Evolutionary conservation across 345 rosid species (phyloP), one percentile per base, ranked within the genome.

Genomic region (Salix udensis): DNA sequence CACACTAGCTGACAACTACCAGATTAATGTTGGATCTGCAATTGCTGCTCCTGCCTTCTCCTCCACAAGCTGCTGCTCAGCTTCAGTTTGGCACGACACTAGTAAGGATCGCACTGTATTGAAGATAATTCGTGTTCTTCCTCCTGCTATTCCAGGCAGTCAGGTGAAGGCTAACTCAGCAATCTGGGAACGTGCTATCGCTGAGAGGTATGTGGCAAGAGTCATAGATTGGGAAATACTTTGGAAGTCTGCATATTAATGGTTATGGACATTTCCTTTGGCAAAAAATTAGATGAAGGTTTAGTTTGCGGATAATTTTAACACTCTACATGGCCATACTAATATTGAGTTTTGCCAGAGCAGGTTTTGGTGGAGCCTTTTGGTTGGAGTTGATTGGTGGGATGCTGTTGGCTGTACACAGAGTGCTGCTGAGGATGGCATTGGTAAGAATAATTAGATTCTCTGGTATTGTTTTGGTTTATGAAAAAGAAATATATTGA

Each of bases 351-450:
- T 71, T 60, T 83, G 69, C 70, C 13, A 13, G 73, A 81, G 84
- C 84, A 96, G 99, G 91, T 96, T 96, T 87, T 96, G 99, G 99
- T 96, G 99, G 99, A 92, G 98, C 84, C 99, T 96, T 85, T 87
- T 96, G 92, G 98, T 96, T 70, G 98, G 98, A 69, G 99, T 96
- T 84, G 99, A 94, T 87, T 96, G 99, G 99, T 96, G 99, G 99
- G 99, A 96, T 80, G 99, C 97, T 75, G 90, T 96, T 89, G 99
- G 99, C 74, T 96, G 97, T 84, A 94, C 99, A 16, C 98, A 96
- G 82, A 96, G 99, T 91, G 98, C 99, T 78, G 99, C 98, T 18
- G 99, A 96, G 82, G 97, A 92, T 81, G 90, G 92, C 74, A 92
- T 96, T 75, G 99, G 99, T 94, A 80, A 86, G 86, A 61, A 60